These are phyloP conservation scores for Emmonsiellopsis sp. DNA, from an alignment of 2,329 filamentous ascomycete species.

Conservation along the genomic window DNA sequence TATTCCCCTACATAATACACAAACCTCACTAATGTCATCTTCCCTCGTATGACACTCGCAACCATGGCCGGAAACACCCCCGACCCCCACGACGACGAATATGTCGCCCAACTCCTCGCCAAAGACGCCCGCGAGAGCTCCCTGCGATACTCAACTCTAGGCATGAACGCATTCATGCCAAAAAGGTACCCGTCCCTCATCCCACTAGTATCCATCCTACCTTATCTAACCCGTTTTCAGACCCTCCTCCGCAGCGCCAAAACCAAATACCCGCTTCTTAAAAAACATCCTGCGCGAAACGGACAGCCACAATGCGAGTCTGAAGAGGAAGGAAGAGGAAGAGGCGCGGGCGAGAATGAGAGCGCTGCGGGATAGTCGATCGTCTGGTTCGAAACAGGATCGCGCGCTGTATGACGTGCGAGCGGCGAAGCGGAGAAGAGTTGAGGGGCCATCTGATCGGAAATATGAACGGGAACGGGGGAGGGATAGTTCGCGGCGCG, in stretches of 20 bases:
- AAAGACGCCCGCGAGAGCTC: conserved; percentile 69
- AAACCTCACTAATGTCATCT: neutral
- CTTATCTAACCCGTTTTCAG: conserved; percentile 30
- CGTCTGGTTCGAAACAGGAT: conserved; percentile 25
- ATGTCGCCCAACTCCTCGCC: conserved; percentile 68
- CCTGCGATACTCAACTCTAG: conserved; percentile 64
- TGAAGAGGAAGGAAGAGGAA: conserved; percentile 73
- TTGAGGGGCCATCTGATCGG: conserved; percentile 16
- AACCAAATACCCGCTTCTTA: conserved; percentile 85
- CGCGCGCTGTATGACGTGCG: conserved; percentile 15
- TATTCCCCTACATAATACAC: neutral
- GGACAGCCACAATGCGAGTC: conserved; percentile 76
- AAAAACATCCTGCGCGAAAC: conserved; percentile 82
- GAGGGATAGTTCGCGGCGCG: conserved; percentile 18
- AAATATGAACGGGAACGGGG: conserved; percentile 3
- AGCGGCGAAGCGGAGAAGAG: conserved; percentile 15
- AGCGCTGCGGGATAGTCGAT: conserved; percentile 37
- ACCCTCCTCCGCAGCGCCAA: conserved; percentile 59
- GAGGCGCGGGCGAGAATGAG: conserved; percentile 66
- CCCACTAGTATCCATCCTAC: neutral
- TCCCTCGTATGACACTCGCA: conserved; percentile 4
- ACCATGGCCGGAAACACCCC: neutral
- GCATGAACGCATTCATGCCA: conserved; percentile 58
- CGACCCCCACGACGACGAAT: conserved; percentile 52
- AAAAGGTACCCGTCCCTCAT: conserved; percentile 36